Base-by-base conservation (phyloP, 2,329 filamentous ascomycete species). In the Trichoderma cornu-damae region DNA sequence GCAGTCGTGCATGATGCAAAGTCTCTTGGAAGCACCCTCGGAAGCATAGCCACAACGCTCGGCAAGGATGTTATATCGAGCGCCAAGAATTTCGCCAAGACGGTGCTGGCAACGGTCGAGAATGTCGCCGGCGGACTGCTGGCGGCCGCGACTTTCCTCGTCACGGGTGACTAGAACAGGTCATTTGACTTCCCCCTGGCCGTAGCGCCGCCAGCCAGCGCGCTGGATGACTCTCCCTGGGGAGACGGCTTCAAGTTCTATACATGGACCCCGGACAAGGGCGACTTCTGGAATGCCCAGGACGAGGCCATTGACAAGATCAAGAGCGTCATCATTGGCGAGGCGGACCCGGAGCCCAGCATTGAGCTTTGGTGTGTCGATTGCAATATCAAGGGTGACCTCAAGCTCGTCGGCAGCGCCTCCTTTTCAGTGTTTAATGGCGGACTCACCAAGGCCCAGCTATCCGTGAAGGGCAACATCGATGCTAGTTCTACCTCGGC, bases 171-270 rank as follows among this genome's bases (percentile, higher is more conserved):
- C 26, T 42, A 42, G 11, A 12, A 37, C 18, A 30, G 28, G 12
- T 52, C 49, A 1, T 52, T 52, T 16, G 49, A 52, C 49, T 52
- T 52, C 37, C 49, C 49, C 8, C 9, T 52, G 6, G 16, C 32
- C 28, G 16, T 42, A 14, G 8, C 20, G 3, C 49, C 49, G 1
- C 49, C 49, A 18, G 16, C 40, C 16, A 37, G 35, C 37, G n/a
- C 37, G 0, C 37, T 52, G 18, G 49, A 52, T 42, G 49, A 52
- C 16, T 52, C 49, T 2, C 49, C 49, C 6, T 52, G 49, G 49
- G 49, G 49, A 3, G 49, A 52, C 28, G 49, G 49, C 26, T 52
- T 52, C 37, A 52, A 52, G 28, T 52, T 52, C 16, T 52, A 52
- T 3, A 35, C 35, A 2, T 52, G 49, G 49, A 52, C 49, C 6